A percentile compares a stretch with the other conserved stretches of the same genome.
These are phyloP conservation scores for Herpetomonas tarakana DNA, from an alignment of 208 protist species.

Conservation along the genomic window DNA sequence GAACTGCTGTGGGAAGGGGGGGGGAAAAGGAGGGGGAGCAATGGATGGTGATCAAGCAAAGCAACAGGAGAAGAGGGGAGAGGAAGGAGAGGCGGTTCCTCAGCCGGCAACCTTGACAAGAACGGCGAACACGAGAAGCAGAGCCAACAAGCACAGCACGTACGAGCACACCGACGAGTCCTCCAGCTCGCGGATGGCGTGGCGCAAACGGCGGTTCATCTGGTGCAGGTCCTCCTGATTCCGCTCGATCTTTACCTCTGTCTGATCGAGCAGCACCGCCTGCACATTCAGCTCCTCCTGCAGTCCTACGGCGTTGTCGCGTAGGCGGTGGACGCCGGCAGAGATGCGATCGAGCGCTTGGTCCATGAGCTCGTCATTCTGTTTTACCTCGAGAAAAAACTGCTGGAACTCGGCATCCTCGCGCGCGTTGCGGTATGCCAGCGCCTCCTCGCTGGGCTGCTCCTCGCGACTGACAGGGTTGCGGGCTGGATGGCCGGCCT, in stretches of 20 bases:
- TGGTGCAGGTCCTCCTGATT: slow-evolving; percentile 33
- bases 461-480: slow-evolving; percentile 5
- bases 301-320: slow-evolving; percentile 57
- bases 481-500: not conserved
- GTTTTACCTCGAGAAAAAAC: slow-evolving; percentile 51
- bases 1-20: too few relatives aligned
- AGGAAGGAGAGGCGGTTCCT: slow-evolving; percentile 1
- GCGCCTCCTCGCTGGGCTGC: not conserved
- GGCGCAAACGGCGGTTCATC: slow-evolving; percentile 53
- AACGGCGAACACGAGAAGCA: slow-evolving; percentile 34
- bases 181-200: slow-evolving; percentile 50
- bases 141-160: slow-evolving; percentile 31
- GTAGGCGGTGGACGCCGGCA: slow-evolving; percentile 46
- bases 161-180: slow-evolving; percentile 55
- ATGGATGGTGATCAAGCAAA: too few relatives aligned
- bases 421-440: slow-evolving; percentile 19
- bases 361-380: slow-evolving; percentile 61
- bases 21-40: too few relatives aligned
- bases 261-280: slow-evolving; percentile 44
- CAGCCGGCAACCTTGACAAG: slow-evolving; percentile 20
- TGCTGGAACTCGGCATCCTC: slow-evolving; percentile 64
- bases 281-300: slow-evolving; percentile 60
- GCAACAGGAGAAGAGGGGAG: not conserved
- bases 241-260: slow-evolving; percentile 32
- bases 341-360: slow-evolving; percentile 58